phyloP scores from a whole-genome alignment of 176 grass and related monocot genomes.

The Aegilops sharonensis region DNA sequence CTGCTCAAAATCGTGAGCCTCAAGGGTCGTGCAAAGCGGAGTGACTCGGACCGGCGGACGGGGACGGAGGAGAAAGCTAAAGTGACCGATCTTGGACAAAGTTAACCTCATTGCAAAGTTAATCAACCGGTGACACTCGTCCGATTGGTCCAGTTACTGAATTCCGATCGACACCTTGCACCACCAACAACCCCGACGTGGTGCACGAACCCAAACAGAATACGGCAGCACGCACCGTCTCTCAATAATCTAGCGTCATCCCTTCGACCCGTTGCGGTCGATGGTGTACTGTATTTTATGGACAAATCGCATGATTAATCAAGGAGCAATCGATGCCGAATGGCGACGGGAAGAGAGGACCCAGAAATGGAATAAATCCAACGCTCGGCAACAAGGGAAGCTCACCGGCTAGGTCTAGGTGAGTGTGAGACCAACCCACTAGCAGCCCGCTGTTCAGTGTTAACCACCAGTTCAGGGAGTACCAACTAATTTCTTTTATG shows the following conservation, averaged over 20 bases:
- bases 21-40: slow-evolving; percentile 12
- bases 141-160: background rate
- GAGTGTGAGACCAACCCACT: background rate
- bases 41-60: background rate
- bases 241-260: background rate
- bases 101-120: background rate
- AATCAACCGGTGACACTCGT: background rate
- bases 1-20: slow-evolving; percentile 37
- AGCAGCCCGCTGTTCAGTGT: background rate
- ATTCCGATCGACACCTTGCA: background rate
- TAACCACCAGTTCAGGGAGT: background rate
- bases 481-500: background rate
- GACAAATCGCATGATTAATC: background rate
- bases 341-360: background rate
- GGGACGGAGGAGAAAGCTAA: background rate
- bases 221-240: background rate
- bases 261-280: background rate
- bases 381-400: slow-evolving; percentile 38
- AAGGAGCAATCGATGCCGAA: background rate
- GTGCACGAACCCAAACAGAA: background rate
- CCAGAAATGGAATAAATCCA: slow-evolving; percentile 36
- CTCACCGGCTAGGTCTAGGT: background rate
- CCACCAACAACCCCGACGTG: slow-evolving; percentile 33
- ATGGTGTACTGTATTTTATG: background rate
- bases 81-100: background rate